A percentile compares a stretch with the other conserved stretches of the same genome.
phyloP scores from a whole-genome alignment of 2,329 filamentous ascomycete species.

The Diaporthe batatas region DNA sequence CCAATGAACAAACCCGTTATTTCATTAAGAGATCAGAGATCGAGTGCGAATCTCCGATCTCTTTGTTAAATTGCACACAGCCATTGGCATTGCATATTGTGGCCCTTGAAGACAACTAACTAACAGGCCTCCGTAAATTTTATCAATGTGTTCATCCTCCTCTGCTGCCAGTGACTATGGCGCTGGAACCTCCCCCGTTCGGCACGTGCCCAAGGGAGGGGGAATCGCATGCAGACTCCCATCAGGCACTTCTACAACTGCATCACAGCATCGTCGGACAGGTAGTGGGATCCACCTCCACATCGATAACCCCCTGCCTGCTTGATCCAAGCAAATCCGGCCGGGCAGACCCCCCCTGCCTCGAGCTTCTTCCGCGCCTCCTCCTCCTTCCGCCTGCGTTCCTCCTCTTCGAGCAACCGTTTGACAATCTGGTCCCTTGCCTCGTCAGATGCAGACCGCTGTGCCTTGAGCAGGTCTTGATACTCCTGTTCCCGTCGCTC shows the following conservation, averaged over 20 bases:
- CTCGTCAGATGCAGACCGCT: conserved; percentile 48
- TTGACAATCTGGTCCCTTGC: conserved; percentile 54
- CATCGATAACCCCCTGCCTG: conserved; percentile 72
- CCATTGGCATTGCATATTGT: background rate
- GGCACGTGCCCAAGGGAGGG: too few species aligned
- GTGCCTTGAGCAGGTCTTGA: conserved; percentile 50
- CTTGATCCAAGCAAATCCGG: conserved; percentile 73
- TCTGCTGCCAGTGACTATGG: background rate
- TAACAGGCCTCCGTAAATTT: background rate
- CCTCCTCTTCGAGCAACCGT: conserved; percentile 55
- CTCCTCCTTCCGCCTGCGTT: conserved; percentile 55
- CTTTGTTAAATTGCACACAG: background rate
- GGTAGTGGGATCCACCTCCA: conserved; percentile 70
- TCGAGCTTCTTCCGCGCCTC: conserved; percentile 59
- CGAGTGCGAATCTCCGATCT: too few species aligned
- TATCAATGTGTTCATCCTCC: background rate
- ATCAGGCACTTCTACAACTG: background rate
- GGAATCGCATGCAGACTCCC: background rate
- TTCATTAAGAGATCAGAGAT: background rate
- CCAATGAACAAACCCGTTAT: background rate
- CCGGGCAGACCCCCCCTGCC: conserved; percentile 66
- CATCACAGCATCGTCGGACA: conserved; percentile 55
- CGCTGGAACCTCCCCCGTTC: background rate
- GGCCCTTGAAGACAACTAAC: too few species aligned
- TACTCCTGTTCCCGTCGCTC: conserved; percentile 55